Percentiles rank a stretch among this genome's conserved stretches.
Evolutionary conservation across 257 asterid species (phyloP).

Genomic region (Cynanchum wilfordii): DNA sequence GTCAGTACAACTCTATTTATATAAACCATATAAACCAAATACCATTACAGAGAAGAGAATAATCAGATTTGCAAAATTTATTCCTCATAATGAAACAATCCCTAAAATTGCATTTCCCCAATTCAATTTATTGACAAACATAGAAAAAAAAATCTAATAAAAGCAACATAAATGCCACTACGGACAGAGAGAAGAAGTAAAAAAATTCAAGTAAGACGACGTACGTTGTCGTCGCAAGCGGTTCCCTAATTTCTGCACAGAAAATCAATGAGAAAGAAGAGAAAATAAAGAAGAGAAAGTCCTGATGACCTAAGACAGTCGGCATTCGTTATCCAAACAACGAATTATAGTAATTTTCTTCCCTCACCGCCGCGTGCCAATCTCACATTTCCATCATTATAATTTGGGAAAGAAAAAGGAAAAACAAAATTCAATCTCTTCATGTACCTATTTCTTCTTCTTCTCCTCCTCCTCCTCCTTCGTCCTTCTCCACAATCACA

Average conservation of each 20-base stretch:
- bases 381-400: neutral
- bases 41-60: no score
- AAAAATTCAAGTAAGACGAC: neutral
- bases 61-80: no score
- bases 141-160: neutral
- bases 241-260: constrained; percentile 10
- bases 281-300: neutral
- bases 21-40: no score
- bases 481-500: neutral
- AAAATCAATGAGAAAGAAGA: neutral
- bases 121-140: neutral
- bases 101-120: neutral
- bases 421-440: neutral
- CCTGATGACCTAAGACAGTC: neutral
- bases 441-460: neutral
- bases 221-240: neutral
- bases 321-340: constrained; percentile 1
- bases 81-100: neutral
- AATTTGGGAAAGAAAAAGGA: neutral
- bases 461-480: neutral
- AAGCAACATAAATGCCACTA: no score
- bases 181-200: no score
- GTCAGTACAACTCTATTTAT: no score
- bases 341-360: neutral
- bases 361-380: constrained; percentile 3